Conservation (phyloP, 2,329 filamentous ascomycete genomes). For the Calonectria honghensis region DNA sequence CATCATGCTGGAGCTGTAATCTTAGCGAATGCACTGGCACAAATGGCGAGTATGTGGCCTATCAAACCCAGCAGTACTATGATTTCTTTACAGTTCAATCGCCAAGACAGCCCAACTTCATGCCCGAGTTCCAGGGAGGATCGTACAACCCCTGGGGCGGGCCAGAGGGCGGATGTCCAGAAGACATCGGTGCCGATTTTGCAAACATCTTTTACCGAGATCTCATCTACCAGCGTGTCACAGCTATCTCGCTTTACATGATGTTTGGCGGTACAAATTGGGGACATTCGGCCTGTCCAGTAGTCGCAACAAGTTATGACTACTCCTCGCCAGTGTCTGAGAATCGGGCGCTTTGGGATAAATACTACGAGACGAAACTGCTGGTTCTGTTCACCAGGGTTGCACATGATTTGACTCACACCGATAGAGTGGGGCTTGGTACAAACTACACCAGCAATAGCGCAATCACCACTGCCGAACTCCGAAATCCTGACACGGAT, state of each 20-base stretch:
- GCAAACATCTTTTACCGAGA: slow-evolving; percentile 79
- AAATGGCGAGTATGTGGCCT: slow-evolving; percentile 75
- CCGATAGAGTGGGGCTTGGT: slow-evolving; percentile 66
- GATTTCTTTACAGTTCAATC: slow-evolving; percentile 55
- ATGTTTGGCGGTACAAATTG: slow-evolving; percentile 79
- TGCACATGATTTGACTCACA: slow-evolving; percentile 74
- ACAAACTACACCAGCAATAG: slow-evolving; percentile 64
- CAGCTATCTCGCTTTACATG: slow-evolving; percentile 79
- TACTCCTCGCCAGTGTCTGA: slow-evolving; percentile 78
- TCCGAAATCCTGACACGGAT: slow-evolving; percentile 75
- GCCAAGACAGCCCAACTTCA: slow-evolving; percentile 51
- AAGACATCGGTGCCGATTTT: slow-evolving; percentile 74
- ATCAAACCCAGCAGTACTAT: slow-evolving; percentile 62
- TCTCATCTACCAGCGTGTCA: slow-evolving; percentile 75
- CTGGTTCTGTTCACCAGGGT: slow-evolving; percentile 75
- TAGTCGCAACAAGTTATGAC: slow-evolving; percentile 77
- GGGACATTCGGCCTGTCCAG: slow-evolving; percentile 75
- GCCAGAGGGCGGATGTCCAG: slow-evolving; percentile 72
- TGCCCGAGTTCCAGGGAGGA: slow-evolving; percentile 55
- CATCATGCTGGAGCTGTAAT: slow-evolving; percentile 78
- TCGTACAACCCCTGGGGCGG: slow-evolving; percentile 78
- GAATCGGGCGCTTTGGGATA: slow-evolving; percentile 73
- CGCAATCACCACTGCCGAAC: slow-evolving; percentile 71
- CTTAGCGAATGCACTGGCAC: slow-evolving; percentile 75
- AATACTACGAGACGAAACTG: slow-evolving; percentile 79